Conservation (phyloP, 192 early-diverging fungal species). For the Umbelopsis isabellina region DNA sequence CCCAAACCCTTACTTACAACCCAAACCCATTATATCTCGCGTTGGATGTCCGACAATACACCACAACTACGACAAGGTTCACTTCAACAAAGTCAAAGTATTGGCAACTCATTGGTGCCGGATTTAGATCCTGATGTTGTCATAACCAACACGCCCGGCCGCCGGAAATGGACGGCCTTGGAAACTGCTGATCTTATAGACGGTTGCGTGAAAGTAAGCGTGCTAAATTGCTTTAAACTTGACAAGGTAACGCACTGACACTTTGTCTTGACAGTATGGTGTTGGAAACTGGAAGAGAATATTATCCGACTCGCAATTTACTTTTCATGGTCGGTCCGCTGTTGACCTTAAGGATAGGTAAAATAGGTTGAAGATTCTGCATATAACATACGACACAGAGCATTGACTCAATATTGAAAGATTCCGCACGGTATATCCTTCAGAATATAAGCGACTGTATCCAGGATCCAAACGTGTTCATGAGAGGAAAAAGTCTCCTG, state of each 20-base stretch:
- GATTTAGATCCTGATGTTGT: slow-evolving; percentile 12
- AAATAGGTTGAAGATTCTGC: background rate
- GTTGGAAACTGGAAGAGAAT: slow-evolving; percentile 34
- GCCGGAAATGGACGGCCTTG: slow-evolving; percentile 26
- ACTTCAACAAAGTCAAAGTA: background rate
- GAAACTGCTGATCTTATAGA: slow-evolving; percentile 32
- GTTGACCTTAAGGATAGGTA: slow-evolving; percentile 33
- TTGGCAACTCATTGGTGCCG: background rate
- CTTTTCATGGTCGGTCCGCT: slow-evolving; percentile 21
- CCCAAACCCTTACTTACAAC: slow-evolving; percentile 17
- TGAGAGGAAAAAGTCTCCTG: slow-evolving; percentile 22
- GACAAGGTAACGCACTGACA: background rate
- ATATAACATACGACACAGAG: background rate
- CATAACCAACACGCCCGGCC: slow-evolving; percentile 2
- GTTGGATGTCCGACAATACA: slow-evolving; percentile 17
- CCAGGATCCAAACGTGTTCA: slow-evolving; percentile 22
- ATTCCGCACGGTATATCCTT: slow-evolving; percentile 29
- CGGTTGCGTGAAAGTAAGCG: slow-evolving; percentile 28
- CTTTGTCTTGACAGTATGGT: slow-evolving; percentile 24
- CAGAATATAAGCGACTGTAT: slow-evolving; percentile 32
- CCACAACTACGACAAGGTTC: background rate
- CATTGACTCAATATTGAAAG: background rate
- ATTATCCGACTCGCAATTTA: slow-evolving; percentile 26
- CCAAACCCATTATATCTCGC: slow-evolving; percentile 7
- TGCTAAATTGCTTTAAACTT: background rate